Evolutionary conservation across 2,329 filamentous ascomycete species (phyloP).

Genomic region (Fusarium phyllophilum): DNA sequence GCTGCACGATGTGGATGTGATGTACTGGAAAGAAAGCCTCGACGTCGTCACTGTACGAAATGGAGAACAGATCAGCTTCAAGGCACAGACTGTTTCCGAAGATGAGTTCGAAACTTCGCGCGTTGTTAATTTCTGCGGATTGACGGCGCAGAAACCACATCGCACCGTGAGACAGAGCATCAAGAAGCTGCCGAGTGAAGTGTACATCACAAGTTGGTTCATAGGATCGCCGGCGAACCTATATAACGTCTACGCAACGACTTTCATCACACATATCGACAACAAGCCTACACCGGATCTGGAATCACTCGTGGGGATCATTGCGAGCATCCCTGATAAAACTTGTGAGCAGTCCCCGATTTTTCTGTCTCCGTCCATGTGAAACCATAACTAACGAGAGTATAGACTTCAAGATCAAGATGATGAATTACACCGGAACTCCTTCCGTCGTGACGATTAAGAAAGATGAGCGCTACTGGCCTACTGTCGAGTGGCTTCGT

Average conservation of each 20-base stretch:
- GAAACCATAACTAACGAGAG: too few relatives aligned
- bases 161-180: constrained; percentile 98
- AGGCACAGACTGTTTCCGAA: constrained; percentile 85
- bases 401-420: constrained; percentile 90
- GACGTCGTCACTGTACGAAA: constrained; percentile 90
- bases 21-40: constrained; percentile 88
- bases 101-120: constrained; percentile 92
- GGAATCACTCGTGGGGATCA: constrained; percentile 81
- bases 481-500: constrained; percentile 75
- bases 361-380: too few relatives aligned
- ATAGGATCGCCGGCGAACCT: constrained; percentile 85
- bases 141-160: constrained; percentile 90
- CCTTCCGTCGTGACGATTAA: constrained; percentile 99
- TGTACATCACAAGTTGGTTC: constrained; percentile 90
- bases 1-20: constrained; percentile 90
- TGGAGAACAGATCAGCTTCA: constrained; percentile 78
- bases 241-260: constrained; percentile 92
- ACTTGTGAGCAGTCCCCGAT: too few relatives aligned
- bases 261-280: constrained; percentile 97
- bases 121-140: constrained; percentile 93
- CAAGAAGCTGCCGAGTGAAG: constrained; percentile 94
- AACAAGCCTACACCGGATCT: constrained; percentile 85
- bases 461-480: constrained; percentile 97
- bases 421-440: constrained; percentile 98
- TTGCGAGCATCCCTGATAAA: constrained; percentile 91